phyloP scores from a whole-genome alignment of 2,329 filamentous ascomycete genomes.

The Fusarium liriodendri region DNA sequence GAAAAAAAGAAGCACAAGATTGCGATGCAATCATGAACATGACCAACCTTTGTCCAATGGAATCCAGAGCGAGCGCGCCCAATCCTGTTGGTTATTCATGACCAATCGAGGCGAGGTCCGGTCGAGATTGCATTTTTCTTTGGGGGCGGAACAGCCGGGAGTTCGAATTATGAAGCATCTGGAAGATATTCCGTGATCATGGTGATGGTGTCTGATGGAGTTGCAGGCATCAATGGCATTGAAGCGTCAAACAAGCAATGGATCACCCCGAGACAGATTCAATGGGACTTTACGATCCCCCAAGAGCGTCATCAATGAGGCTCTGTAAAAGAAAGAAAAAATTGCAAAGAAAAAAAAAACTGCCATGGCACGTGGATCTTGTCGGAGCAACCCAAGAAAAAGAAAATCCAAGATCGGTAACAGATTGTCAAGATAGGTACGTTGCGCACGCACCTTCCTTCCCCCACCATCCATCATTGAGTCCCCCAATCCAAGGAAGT shows the following conservation, averaged over 20 bases:
- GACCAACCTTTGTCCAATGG: conserved; percentile 22
- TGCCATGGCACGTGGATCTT: conserved; percentile 29
- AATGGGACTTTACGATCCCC: neutral
- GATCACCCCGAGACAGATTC: neutral
- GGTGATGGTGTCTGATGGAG: conserved; percentile 33
- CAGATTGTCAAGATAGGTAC: conserved; percentile 40
- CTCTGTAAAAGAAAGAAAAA: conserved; percentile 19
- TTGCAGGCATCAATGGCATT: conserved; percentile 14
- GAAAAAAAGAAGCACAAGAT: conserved; percentile 24
- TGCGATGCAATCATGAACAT: conserved; percentile 31
- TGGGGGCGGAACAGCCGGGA: neutral
- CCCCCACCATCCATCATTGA: conserved; percentile 34
- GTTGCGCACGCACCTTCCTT: conserved; percentile 31
- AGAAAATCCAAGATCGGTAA: conserved; percentile 38
- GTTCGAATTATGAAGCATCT: conserved; percentile 18
- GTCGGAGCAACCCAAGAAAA: conserved; percentile 32
- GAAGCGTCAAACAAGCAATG: neutral
- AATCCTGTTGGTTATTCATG: conserved; percentile 1
- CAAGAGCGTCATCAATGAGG: conserved; percentile 21
- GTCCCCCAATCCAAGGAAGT: neutral
- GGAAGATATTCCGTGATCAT: conserved; percentile 10
- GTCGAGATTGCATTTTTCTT: neutral
- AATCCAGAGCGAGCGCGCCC: conserved; percentile 1
- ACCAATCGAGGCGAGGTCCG: conserved; percentile 7
- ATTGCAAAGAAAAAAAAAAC: neutral